phyloP scores from a whole-genome alignment of 345 rosid genomes.

The Boechera stricta region DNA sequence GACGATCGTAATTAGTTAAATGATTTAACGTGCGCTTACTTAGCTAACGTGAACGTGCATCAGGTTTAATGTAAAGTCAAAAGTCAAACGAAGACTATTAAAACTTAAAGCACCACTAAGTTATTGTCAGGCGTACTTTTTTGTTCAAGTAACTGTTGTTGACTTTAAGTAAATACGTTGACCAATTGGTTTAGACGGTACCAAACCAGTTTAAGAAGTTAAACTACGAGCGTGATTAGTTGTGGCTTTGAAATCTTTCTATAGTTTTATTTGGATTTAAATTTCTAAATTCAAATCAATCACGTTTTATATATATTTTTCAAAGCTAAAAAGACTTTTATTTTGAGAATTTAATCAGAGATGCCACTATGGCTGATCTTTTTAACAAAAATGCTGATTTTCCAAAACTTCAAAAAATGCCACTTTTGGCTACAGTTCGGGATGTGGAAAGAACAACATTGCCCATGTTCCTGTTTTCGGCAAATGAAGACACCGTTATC shows the following conservation, averaged over 20 bases:
- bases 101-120: neutral
- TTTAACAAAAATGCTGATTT: too few species aligned
- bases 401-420: too few species aligned
- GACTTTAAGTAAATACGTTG: neutral
- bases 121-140: constrained; percentile 9
- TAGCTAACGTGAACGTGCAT: neutral
- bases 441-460: too few species aligned
- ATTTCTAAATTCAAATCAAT: too few species aligned
- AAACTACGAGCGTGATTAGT: neutral
- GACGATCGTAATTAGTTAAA: neutral
- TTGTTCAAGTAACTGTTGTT: constrained; percentile 9
- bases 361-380: too few species aligned
- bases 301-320: too few species aligned
- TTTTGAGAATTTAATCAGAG: too few species aligned
- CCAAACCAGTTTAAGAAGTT: constrained; percentile 4
- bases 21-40: neutral
- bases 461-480: neutral
- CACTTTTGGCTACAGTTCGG: too few species aligned
- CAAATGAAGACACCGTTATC: too few species aligned
- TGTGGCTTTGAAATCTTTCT: too few species aligned
- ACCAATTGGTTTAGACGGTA: neutral
- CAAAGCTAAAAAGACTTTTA: too few species aligned
- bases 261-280: too few species aligned
- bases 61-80: neutral
- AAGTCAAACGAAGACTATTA: constrained; percentile 8